Base-by-base conservation (phyloP, 1,284 basidiomycete genomes). In the Tylopilus sp. region DNA sequence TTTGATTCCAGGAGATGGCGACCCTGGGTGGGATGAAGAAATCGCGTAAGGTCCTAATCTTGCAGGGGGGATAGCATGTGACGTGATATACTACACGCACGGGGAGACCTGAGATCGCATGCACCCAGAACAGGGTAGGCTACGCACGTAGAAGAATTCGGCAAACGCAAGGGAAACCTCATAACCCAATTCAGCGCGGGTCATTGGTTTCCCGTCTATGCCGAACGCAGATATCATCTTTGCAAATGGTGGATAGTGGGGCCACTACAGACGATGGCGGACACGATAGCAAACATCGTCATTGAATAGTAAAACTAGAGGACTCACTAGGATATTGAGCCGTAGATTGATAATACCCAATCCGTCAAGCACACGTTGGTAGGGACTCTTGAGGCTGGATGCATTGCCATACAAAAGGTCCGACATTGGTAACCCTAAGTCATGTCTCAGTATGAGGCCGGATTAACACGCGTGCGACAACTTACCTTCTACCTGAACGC, bases 151-250 rank as follows among this genome's bases (percentile, higher is more conserved):
- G 51, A 66, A 54, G 21, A 63, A 61, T 25, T 63, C 64, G 41
- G 62, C 62, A 55, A 63, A 63, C 8, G 64, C 62, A 41, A 65
- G 55, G 30, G 61, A 58, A 33, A 63, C 60, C n/a, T 63, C 60
- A 5, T 66, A 57, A 42, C 64, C 61, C 46, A 63, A 51, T 50
- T 48, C 48, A 26, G 52, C 55, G 19, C 60, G 62, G 30, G 54
- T 61, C 18, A 63, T 30, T 5, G 50, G 46, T 31, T 52, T 61
- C 8, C 54, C 46, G 2, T 59, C 52, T 12, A 16, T 43, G 28
- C 60, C 55, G 21, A 61, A 51, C 30, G 58, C 58, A 25, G 62
- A 59, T 35, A 63, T 57, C n/a, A 44, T 16, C 42, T 66, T 66
- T 9, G 25, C 44, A 38, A 63, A 66, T 10, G 55, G 52, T 23